A percentile compares a stretch with the other conserved stretches of the same genome.
phyloP scores from a whole-genome alignment of 495 filamentous ascomycete genomes.

The Aspergillus egyptiacus region DNA sequence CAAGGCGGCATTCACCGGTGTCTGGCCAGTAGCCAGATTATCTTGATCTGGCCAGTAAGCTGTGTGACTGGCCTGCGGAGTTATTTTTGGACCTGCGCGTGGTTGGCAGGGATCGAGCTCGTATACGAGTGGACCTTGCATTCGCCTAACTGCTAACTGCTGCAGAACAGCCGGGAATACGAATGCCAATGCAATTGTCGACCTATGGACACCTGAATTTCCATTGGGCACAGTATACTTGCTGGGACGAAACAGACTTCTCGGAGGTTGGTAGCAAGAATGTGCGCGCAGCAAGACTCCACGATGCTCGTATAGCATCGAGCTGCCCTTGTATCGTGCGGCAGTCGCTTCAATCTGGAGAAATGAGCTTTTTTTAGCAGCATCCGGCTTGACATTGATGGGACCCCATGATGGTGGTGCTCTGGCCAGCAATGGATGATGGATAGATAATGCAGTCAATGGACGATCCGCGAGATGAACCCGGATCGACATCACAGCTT shows the following conservation, averaged over 20 bases:
- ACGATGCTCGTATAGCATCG: not conserved
- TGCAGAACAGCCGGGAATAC: too few species aligned
- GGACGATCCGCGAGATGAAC: not conserved
- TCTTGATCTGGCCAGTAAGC: too few species aligned
- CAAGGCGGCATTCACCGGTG: too few species aligned
- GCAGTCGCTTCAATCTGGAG: not conserved
- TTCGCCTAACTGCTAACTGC: not conserved
- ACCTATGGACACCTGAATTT: not conserved
- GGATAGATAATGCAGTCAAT: slow-evolving; percentile 1
- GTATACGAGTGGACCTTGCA: not conserved
- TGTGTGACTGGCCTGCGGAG: too few species aligned
- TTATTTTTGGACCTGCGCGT: not conserved
- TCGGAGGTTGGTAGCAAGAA: not conserved
- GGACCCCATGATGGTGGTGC: too few species aligned
- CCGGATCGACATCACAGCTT: not conserved
- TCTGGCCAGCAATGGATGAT: too few species aligned
- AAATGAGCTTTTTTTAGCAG: slow-evolving; percentile 3
- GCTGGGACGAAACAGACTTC: too few species aligned
- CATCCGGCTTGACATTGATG: too few species aligned
- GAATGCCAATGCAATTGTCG: not conserved
- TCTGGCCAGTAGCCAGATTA: too few species aligned
- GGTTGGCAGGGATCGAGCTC: not conserved
- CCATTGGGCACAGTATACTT: too few species aligned
- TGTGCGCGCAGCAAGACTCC: not conserved
- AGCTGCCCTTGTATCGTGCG: not conserved